These are phyloP conservation scores for Metschnikowia henanensis DNA, from an alignment of 805 yeast species.

Conservation along the genomic window DNA sequence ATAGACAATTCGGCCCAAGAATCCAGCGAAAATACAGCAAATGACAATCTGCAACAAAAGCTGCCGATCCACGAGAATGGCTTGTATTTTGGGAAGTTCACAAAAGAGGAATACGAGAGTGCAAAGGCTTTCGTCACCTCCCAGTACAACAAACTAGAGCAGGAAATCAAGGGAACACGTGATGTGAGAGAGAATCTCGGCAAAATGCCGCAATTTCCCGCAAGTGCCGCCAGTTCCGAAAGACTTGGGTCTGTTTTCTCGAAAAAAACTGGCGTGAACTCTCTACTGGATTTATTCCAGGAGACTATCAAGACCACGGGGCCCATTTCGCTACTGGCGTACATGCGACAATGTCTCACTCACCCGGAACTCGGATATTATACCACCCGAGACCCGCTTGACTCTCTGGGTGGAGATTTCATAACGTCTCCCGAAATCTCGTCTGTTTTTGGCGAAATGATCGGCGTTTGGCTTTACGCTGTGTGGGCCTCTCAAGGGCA, in stretches of 20 bases:
- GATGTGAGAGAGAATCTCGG: conserved; percentile 38
- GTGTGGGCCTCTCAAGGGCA: conserved; percentile 57
- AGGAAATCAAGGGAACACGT: conserved; percentile 36
- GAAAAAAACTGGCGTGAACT: conserved; percentile 3
- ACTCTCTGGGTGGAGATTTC: conserved; percentile 64
- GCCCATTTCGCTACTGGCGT: conserved; percentile 69
- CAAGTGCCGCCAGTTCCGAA: conserved; percentile 15
- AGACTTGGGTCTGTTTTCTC: neutral
- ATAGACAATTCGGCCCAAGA: neutral
- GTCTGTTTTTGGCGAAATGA: conserved; percentile 82
- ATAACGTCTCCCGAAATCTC: conserved; percentile 86
- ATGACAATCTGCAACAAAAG: neutral
- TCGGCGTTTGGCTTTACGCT: conserved; percentile 70
- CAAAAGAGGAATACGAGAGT: conserved; percentile 38
- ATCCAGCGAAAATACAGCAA: neutral
- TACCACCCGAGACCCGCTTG: conserved; percentile 74
- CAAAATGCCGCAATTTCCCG: conserved; percentile 38
- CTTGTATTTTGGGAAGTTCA: conserved; percentile 34
- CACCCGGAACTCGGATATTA: conserved; percentile 80
- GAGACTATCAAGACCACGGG: conserved; percentile 67
- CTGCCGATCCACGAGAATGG: conserved; percentile 25
- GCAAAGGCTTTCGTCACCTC: conserved; percentile 35
- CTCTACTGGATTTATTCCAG: conserved; percentile 33
- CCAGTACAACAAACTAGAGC: conserved; percentile 33
- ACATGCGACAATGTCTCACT: conserved; percentile 79